Evolutionary conservation across 2,329 filamentous ascomycete species (phyloP), one percentile per base, ranked within the genome.

Genomic region (Peltaster fructicola): DNA sequence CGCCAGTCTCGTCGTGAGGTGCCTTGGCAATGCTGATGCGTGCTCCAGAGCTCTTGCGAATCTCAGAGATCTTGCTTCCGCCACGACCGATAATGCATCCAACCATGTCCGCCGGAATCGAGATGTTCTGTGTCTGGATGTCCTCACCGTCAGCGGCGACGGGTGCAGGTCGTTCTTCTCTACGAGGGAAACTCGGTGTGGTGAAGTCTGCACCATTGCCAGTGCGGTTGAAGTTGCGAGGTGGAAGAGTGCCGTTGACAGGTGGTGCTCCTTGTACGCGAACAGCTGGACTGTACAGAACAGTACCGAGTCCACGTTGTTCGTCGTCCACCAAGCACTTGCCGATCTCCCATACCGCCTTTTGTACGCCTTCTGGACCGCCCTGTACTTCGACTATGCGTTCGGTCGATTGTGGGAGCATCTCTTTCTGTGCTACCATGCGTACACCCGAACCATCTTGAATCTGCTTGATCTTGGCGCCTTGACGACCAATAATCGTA

Each of bases 391-490:
- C 88, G 37, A 98, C 88, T 42, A 98, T 84, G 37, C 88, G 77
- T 61, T 98, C 88, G 16, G 88, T 98, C 5, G 88, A 98, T 54
- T 98, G 88, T 17, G 88, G 88, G 6, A 98, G 73, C 88, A 98
- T 98, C 47, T 98, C 88, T 59, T 98, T 98, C 56, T 98, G 88
- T 19, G 88, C 88, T 23, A 98, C 84, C 88, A 98, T 98, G 48
- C 88, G 84, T 30, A 95, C 88, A 37, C 84, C 84, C 4, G 88
- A 95, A 15, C 73, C 74, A 52, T 98, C 88, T 53, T 98, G 88
- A 40, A 98, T 98, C 52, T 93, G 80, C 67, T 98, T 98, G 65
- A 98, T 98, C 65, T 95, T 98, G 39, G 93, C 65, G 31, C 88
- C 88, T 52, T 90, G 79, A 38, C 82, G 73, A 44, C 88, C 88